phyloP scores from a whole-genome alignment of 371 early-diverging fungal species.

The Lichtheimia ornata region DNA sequence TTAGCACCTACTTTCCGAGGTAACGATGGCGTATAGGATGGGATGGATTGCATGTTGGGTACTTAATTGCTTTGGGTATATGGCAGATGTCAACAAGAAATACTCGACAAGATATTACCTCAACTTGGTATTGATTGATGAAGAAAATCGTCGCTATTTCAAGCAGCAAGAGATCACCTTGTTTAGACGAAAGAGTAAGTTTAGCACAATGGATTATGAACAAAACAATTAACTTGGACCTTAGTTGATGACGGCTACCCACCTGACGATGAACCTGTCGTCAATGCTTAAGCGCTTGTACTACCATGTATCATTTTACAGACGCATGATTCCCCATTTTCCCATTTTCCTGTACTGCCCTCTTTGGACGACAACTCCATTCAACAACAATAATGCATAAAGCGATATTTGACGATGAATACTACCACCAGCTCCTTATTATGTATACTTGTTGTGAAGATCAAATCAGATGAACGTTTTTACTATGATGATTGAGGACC shows the following conservation, averaged over 20 bases:
- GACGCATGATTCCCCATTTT: not conserved
- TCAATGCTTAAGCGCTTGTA: constrained; percentile 7
- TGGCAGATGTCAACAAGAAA: constrained; percentile 86
- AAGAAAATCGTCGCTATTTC: constrained; percentile 96
- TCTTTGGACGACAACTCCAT: too few species aligned
- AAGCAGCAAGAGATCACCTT: constrained; percentile 97
- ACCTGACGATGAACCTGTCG: constrained; percentile 21
- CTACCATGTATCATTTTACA: not conserved
- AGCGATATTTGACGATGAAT: too few species aligned
- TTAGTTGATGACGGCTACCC: constrained; percentile 36
- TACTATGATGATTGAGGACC: too few species aligned
- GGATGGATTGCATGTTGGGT: too few species aligned
- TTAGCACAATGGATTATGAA: not conserved
- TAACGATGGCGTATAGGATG: constrained; percentile 10
- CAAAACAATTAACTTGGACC: not conserved
- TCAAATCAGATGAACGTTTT: too few species aligned
- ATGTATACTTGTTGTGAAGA: too few species aligned
- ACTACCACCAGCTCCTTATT: too few species aligned
- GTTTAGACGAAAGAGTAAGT: constrained; percentile 64
- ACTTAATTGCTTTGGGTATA: too few species aligned
- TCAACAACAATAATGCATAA: too few species aligned
- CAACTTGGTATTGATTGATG: constrained; percentile 96
- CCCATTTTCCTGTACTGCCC: not conserved
- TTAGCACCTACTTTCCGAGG: constrained; percentile 86
- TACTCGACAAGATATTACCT: constrained; percentile 96